These are phyloP conservation scores for Apophysomyces sp. DNA, from an alignment of 371 early-diverging fungal species.

Conservation along the genomic window DNA sequence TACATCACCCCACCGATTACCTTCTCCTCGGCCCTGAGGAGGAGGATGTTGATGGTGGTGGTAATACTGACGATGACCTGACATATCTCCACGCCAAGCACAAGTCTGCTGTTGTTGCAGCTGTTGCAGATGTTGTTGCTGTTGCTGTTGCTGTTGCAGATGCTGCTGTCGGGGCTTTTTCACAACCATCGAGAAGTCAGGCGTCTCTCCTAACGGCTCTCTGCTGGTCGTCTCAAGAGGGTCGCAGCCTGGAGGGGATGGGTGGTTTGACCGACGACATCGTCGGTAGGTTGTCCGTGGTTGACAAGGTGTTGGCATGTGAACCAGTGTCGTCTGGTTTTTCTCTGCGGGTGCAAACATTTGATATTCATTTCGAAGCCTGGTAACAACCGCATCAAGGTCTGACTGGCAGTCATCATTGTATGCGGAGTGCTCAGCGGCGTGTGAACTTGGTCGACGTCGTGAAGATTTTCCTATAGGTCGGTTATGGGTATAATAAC, in stretches of 20 bases:
- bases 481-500: slow-evolving; percentile 1
- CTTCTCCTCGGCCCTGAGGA: slow-evolving; percentile 1
- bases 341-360: not conserved
- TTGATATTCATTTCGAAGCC: not conserved
- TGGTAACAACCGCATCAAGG: not conserved
- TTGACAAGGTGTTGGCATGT: not conserved
- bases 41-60: not conserved
- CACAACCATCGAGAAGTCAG: not conserved
- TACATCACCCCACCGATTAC: not conserved
- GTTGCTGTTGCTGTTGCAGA: no score
- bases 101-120: not conserved
- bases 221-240: not conserved
- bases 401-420: not conserved
- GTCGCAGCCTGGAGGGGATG: not conserved
- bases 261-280: not conserved
- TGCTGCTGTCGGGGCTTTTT: slow-evolving; percentile 1
- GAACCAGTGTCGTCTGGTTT: not conserved
- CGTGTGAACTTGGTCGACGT: slow-evolving; percentile 1
- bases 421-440: not conserved
- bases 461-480: not conserved
- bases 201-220: not conserved
- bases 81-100: not conserved
- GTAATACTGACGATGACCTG: not conserved
- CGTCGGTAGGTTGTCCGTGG: not conserved
- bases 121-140: no score